A percentile compares a stretch with the other conserved stretches of the same genome.
These are phyloP conservation scores for Phytophthora pistaciae DNA, from an alignment of 352 stramenopile genomes.

Conservation along the genomic window DNA sequence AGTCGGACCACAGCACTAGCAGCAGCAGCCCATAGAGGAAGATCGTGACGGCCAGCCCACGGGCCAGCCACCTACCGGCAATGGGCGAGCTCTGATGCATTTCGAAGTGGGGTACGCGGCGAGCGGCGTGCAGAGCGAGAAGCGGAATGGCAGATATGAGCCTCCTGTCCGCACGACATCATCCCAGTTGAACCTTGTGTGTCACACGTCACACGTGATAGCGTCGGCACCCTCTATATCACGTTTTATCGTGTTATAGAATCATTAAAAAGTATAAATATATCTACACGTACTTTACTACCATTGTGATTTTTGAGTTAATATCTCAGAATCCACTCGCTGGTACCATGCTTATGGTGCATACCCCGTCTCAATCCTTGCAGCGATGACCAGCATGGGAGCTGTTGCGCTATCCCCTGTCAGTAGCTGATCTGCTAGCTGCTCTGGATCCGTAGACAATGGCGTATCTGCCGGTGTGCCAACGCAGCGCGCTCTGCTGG, in stretches of 20 bases:
- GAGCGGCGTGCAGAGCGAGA: slow-evolving; percentile 1
- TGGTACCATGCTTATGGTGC: background rate
- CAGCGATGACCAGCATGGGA: background rate
- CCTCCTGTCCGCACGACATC: background rate
- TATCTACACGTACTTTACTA: background rate
- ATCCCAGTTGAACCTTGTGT: background rate
- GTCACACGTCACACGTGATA: slow-evolving; percentile 28
- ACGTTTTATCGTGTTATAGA: background rate
- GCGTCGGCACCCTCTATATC: slow-evolving; percentile 2
- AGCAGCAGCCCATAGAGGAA: slow-evolving; percentile 23
- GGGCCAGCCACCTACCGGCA: slow-evolving; percentile 26
- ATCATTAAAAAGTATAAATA: background rate
- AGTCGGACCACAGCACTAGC: slow-evolving; percentile 16
- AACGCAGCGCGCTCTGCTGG: slow-evolving; percentile 4
- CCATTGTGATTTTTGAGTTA: background rate
- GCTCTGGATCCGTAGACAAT: background rate
- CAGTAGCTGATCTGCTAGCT: background rate
- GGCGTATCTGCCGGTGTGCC: background rate
- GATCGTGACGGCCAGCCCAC: slow-evolving; percentile 20
- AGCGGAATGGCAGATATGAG: slow-evolving; percentile 17
- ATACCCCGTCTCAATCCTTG: background rate
- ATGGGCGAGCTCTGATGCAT: slow-evolving; percentile 25
- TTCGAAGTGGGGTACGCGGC: background rate
- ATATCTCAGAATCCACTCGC: background rate
- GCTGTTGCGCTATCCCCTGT: background rate